phyloP scores from a whole-genome alignment of 257 asterid species.

The Nicotiana tomentosiformis region DNA sequence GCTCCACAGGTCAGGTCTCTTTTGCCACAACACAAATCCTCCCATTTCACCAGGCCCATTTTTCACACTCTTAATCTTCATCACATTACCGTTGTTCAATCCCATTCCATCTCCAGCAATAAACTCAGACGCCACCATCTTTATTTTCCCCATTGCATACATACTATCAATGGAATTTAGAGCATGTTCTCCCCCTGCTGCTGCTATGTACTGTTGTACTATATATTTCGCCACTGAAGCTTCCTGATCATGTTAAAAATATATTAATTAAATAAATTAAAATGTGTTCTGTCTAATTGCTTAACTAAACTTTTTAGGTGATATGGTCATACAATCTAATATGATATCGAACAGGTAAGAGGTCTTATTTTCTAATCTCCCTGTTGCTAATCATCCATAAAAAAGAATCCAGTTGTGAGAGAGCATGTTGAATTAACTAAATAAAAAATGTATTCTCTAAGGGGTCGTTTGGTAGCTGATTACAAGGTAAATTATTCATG shows the following conservation, averaged over 20 bases:
- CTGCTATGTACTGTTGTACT: constrained; percentile 20
- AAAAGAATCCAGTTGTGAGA: no score
- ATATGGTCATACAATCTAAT: neutral
- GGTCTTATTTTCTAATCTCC: neutral
- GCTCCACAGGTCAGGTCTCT: neutral
- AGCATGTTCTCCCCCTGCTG: constrained; percentile 35
- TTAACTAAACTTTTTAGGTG: neutral
- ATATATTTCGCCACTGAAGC: constrained; percentile 7
- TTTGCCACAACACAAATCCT: constrained; percentile 9
- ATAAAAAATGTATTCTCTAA: no score
- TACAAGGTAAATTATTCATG: no score
- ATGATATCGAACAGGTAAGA: neutral
- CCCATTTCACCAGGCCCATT: neutral
- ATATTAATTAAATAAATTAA: neutral
- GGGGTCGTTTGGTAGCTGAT: no score
- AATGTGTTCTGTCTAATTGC: neutral
- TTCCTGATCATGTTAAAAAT: neutral
- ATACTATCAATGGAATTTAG: constrained; percentile 14
- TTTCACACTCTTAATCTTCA: neutral
- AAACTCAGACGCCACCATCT: constrained; percentile 23
- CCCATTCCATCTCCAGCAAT: constrained; percentile 12
- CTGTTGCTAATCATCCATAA: no score
- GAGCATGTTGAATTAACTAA: no score
- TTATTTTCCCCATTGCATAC: constrained; percentile 23
- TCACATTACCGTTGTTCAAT: neutral